Conservation (phyloP, 768 basidiomycete genomes). For the Cystofilobasidium macerans region DNA sequence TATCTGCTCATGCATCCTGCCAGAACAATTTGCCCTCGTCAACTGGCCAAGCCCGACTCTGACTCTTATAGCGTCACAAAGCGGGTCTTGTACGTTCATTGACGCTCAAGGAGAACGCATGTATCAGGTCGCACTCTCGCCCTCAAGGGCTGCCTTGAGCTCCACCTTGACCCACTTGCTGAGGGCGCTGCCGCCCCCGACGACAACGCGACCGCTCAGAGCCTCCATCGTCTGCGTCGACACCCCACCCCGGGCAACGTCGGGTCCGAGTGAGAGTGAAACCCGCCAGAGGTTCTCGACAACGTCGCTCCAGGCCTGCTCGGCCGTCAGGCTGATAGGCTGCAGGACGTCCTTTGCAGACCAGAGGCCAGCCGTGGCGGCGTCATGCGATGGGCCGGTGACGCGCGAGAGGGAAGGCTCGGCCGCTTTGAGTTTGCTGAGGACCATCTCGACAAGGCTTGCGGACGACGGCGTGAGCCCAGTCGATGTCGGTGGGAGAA, state of each 20-base stretch:
- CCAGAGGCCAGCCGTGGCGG: neutral
- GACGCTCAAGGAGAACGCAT: no score
- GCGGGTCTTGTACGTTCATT: no score
- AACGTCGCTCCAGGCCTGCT: constrained; percentile 4
- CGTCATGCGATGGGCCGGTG: neutral
- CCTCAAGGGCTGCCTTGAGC: neutral
- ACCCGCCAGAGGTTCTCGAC: neutral
- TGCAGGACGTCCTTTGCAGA: neutral
- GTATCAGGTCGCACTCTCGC: no score
- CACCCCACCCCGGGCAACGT: neutral
- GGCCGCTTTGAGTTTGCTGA: neutral
- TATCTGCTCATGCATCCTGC: no score
- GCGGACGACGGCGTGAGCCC: neutral
- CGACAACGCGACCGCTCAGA: neutral
- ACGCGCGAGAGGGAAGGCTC: neutral
- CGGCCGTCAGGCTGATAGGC: neutral
- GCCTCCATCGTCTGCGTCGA: neutral
- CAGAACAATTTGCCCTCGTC: no score
- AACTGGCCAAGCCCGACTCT: no score
- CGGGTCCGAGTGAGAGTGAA: neutral
- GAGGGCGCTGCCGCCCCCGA: neutral
- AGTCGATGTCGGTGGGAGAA: constrained; percentile 4
- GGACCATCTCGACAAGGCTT: neutral
- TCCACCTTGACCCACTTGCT: neutral
- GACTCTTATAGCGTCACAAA: no score